Percentiles rank a stretch among this genome's conserved stretches.
These are phyloP conservation scores for Nemania abortiva DNA, from an alignment of 2,329 filamentous ascomycete species.

Conservation along the genomic window DNA sequence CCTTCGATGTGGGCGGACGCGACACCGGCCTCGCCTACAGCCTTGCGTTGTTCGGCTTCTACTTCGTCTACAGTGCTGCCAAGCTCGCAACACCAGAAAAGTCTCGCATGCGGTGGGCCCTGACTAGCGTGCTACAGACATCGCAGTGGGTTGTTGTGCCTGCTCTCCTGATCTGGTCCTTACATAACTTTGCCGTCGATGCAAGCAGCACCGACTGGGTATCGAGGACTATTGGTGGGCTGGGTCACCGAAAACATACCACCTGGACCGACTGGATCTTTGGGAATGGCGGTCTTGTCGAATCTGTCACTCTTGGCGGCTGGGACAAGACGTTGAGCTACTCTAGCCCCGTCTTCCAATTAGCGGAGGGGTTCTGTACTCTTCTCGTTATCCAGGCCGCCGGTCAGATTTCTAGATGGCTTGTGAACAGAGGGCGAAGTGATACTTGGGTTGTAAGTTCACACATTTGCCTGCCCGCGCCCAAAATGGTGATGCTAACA, in stretches of 20 bases:
- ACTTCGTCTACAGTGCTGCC: slow-evolving; percentile 86
- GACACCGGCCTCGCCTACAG: slow-evolving; percentile 96
- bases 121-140: slow-evolving; percentile 76
- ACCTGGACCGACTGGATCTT: slow-evolving; percentile 87
- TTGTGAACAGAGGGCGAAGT: slow-evolving; percentile 91
- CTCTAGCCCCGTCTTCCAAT: slow-evolving; percentile 93
- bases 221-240: slow-evolving; percentile 78
- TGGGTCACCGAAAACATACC: slow-evolving; percentile 70
- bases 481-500: not conserved
- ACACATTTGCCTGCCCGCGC: not conserved
- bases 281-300: slow-evolving; percentile 84
- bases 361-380: slow-evolving; percentile 96
- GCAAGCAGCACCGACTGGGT: slow-evolving; percentile 83
- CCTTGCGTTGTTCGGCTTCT: slow-evolving; percentile 87
- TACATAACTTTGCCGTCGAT: slow-evolving; percentile 95
- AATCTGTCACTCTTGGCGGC: slow-evolving; percentile 81
- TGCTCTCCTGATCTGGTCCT: slow-evolving; percentile 88
- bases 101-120: slow-evolving; percentile 78
- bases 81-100: slow-evolving; percentile 83
- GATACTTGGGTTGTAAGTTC: slow-evolving; percentile 92
- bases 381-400: slow-evolving; percentile 94
- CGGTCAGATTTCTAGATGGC: slow-evolving; percentile 93
- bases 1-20: slow-evolving; percentile 96
- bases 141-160: slow-evolving; percentile 91
- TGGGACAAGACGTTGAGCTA: slow-evolving; percentile 93